phyloP scores from a whole-genome alignment of 257 asterid species.

The Apocynum venetum region DNA sequence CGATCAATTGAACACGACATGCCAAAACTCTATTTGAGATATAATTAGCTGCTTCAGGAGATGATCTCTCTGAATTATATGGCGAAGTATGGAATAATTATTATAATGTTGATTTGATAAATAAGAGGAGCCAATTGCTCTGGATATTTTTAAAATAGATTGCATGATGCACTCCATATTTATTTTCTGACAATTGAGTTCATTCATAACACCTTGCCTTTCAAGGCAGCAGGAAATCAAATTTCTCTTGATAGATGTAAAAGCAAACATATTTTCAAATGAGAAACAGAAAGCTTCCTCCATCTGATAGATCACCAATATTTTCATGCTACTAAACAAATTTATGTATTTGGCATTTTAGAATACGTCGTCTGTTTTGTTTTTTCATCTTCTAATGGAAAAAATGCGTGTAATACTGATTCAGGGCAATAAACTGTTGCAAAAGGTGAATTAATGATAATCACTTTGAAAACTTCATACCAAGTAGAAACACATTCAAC shows the following conservation, averaged over 20 bases:
- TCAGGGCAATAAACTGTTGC: neutral
- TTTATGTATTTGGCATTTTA: neutral
- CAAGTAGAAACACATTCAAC: too few species aligned
- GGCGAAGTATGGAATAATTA: neutral
- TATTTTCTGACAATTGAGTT: too few species aligned
- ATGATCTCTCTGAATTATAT: neutral
- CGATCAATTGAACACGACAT: too few species aligned
- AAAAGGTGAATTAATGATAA: too few species aligned
- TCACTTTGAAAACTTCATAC: too few species aligned
- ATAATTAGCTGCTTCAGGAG: neutral
- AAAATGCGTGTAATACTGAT: neutral
- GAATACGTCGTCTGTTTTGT: neutral
- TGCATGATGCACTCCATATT: too few species aligned
- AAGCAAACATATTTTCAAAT: too few species aligned
- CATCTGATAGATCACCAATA: neutral
- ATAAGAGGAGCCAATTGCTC: neutral
- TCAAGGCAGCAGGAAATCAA: too few species aligned
- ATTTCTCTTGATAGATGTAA: too few species aligned
- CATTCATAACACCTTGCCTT: too few species aligned
- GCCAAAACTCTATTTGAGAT: neutral
- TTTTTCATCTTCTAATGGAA: neutral
- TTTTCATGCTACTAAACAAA: neutral
- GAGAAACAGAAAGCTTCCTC: neutral
- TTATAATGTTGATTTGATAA: neutral
- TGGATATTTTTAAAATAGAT: neutral